Base-by-base conservation (phyloP, 2,329 filamentous ascomycete genomes). In the Diaporthe ilicicola region DNA sequence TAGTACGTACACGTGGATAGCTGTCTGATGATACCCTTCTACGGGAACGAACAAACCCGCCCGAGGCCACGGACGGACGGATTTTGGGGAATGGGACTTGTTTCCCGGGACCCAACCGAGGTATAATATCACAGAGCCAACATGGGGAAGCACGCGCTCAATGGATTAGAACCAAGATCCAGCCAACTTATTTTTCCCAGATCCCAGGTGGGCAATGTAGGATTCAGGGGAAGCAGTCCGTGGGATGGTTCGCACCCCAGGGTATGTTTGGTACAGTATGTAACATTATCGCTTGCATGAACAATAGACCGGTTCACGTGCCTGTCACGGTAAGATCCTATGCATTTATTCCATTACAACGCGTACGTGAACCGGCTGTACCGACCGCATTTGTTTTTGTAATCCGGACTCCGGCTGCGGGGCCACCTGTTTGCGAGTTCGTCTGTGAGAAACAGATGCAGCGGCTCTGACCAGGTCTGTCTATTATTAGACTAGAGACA, bases 401-500 rank as follows among this genome's bases (percentile, higher is more conserved):
- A 24, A 37, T 10, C n/a, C 22, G 44, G 13, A 29, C 44, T n/a
- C 29, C 27, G 27, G 29, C n/a, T 48, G 59, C 27, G 27, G 59
- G 24, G 59, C 37, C 59, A 64, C 29, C 29, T 19, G n/a, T 17
- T n/a, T 48, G 39, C n/a, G 19, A n/a, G 29, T 4, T 44, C 13
- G 37, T 59, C 59, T 34, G 27, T 62, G 59, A 24, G 48, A 17
- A 17, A 48, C 44, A 48, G 19, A 22, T 22, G 27, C 29, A 17
- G 39, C 39, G 27, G 56, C 56, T 34, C 42, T 62, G 15, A 50
- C 44, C 7, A 17, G n/a, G 29, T 22, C 19, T 29, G 1, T 64
- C 59, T 64, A 64, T 64, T 64, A 50, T 64, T 64, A 64, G 59
- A 50, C 50, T 64, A 64, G 59, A 24, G 59, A 48, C 59, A 19